A percentile compares a stretch with the other conserved stretches of the same genome.
Evolutionary conservation across 371 early-diverging fungal genomes (phyloP).

Genomic region (Chytridium lagenaria): DNA sequence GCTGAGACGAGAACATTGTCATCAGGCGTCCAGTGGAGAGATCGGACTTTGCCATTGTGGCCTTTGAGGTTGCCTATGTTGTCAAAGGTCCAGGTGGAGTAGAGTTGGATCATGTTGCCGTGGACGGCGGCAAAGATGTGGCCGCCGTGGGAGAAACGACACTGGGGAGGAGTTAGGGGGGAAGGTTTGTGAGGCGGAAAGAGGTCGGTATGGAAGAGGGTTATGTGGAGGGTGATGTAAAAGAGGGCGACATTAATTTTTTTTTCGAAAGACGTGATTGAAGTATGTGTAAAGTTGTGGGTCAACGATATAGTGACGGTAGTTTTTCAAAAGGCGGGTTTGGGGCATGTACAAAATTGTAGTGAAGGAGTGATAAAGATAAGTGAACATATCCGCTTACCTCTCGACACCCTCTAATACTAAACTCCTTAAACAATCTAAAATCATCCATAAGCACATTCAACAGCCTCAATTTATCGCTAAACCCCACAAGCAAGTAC

Average conservation of each 20-base stretch:
- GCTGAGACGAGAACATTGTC: constrained; percentile 56
- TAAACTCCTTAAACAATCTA: constrained; percentile 56
- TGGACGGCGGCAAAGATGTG: constrained; percentile 63
- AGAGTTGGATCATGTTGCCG: constrained; percentile 59
- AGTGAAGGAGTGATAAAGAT: too few relatives aligned
- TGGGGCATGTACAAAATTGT: neutral
- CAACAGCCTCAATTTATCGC: constrained; percentile 61
- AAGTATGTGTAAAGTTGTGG: too few relatives aligned
- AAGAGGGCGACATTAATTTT: too few relatives aligned
- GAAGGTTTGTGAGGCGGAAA: too few relatives aligned
- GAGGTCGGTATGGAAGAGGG: too few relatives aligned
- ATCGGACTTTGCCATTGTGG: constrained; percentile 61
- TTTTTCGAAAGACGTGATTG: too few relatives aligned
- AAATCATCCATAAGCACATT: constrained; percentile 62
- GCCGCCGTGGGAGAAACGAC: constrained; percentile 61
- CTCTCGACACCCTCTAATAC: constrained; percentile 57
- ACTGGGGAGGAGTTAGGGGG: too few relatives aligned
- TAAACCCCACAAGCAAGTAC: constrained; percentile 59
- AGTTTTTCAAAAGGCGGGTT: neutral
- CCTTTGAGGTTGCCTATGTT: constrained; percentile 58
- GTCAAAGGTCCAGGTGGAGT: constrained; percentile 61
- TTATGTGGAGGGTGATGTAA: too few relatives aligned
- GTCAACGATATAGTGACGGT: too few relatives aligned
- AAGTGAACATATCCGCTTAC: too few relatives aligned
- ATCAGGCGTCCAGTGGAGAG: constrained; percentile 59